Conservation (phyloP, 106 monocot genomes). For the Dioscorea alata region DNA sequence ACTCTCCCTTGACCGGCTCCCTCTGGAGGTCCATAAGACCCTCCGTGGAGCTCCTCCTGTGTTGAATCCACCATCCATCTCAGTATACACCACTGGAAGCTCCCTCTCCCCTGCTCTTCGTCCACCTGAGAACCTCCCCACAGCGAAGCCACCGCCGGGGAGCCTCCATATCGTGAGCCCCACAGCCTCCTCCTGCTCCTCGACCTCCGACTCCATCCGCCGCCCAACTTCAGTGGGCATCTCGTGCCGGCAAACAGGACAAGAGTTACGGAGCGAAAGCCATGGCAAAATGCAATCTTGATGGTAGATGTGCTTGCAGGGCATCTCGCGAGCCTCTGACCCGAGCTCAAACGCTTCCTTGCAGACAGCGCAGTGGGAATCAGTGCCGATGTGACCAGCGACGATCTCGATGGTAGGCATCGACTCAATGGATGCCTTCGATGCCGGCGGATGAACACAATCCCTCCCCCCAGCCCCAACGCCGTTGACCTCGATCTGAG, state of each 20-base stretch:
- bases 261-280: constrained; percentile 6
- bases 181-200: neutral
- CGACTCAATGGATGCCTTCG: constrained; percentile 1
- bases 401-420: constrained; percentile 7
- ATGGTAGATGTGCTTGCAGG: constrained; percentile 16
- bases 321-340: constrained; percentile 11
- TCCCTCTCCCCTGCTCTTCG: constrained; percentile 3
- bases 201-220: neutral
- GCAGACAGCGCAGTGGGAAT: constrained; percentile 14
- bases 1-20: constrained; percentile 1
- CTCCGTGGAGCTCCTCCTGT: neutral
- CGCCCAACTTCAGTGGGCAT: neutral
- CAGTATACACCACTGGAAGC: constrained; percentile 1
- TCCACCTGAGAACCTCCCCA: neutral
- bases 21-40: constrained; percentile 1
- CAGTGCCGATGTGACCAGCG: neutral
- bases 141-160: constrained; percentile 1
- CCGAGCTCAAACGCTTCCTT: constrained; percentile 10
- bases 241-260: constrained; percentile 11
- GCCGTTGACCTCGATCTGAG: neutral
- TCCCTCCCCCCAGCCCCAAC: neutral
- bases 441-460: neutral
- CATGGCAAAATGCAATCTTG: constrained; percentile 13
- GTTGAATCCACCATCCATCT: constrained; percentile 10
- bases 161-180: constrained; percentile 14